Conservation (phyloP, 2,329 filamentous ascomycete species). For the Paecilomyces sp. region DNA sequence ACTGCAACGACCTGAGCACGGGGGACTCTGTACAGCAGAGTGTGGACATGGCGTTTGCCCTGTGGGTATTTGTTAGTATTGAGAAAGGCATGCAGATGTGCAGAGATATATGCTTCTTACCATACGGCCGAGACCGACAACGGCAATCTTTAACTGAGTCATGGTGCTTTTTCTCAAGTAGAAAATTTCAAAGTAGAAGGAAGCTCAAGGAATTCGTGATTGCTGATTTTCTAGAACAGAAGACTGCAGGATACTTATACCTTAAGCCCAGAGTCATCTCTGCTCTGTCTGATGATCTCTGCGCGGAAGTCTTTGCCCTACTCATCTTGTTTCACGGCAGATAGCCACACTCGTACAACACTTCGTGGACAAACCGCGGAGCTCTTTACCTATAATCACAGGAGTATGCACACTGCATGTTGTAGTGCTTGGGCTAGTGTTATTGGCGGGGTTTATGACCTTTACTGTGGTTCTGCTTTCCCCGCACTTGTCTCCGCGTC, state of each 20-base stretch:
- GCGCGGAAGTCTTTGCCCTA: not conserved
- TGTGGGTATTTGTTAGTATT: not conserved
- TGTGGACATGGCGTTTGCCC: not conserved
- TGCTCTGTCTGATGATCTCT: not conserved
- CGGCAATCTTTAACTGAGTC: not conserved
- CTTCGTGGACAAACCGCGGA: not conserved
- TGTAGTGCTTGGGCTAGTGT: not conserved
- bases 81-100: constrained; percentile 5
- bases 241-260: not conserved
- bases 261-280: not conserved
- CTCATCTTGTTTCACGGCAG: not conserved
- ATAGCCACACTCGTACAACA: not conserved
- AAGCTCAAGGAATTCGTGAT: not conserved
- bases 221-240: not conserved
- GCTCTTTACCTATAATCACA: not conserved
- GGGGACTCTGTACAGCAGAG: not conserved
- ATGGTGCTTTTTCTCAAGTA: not conserved
- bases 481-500: not conserved
- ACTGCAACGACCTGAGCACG: not conserved
- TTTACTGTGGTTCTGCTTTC: not conserved
- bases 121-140: not conserved
- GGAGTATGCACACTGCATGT: not conserved
- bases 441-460: not conserved
- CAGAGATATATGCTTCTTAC: not conserved
- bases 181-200: not conserved